Base-by-base conservation (phyloP, 805 yeast genomes). In the Wickerhamomyces hampshirensis region DNA sequence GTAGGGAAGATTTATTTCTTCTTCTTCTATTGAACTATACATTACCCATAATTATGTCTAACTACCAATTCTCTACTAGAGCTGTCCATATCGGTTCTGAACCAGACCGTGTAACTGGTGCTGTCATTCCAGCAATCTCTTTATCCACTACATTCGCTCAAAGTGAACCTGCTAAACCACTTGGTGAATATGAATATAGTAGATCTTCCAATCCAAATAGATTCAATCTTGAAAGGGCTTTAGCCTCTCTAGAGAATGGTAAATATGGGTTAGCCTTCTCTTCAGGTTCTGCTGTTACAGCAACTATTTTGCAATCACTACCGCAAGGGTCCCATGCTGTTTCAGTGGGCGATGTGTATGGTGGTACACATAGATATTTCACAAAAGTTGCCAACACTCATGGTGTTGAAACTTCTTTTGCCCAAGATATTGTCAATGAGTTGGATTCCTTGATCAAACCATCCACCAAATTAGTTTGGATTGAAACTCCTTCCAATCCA, bases 361-460 rank as follows among this genome's bases (percentile, higher is more conserved):
- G 95, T 44, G 95, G 95, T 51, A 85, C 95, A 39, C 93, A 85
- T 68, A 72, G 95, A 62, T 85, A 86, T 63, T 85, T 85, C 71
- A 80, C 95, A 57, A 74, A 82, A 59, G 95, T 85, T 33, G 95
- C 91, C 42, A 68, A 69, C 55, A 73, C 85, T 31, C 93, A 84
- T 58, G 91, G 91, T 40, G 82, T 84, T 39, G 70, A 66, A 37
- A 73, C 82, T 30, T 62, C 77, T 13, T 85, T 86, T 62, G 77
- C 87, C 32, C 74, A 73, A 47, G 71, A 81, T 58, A 67, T 85
- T 51, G 71, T 69, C 42, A 53, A 60, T 19, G 89, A 85, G 40
- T 63, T 84, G 52, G 72, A 73, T 40, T 42, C 59, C 21, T 64
- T 75, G 50, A 62, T 85, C 51, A 73, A 63, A 46, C 69, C 71